Evolutionary conservation across 352 stramenopile species (phyloP).

Genomic region (Phytopythium helicoides): DNA sequence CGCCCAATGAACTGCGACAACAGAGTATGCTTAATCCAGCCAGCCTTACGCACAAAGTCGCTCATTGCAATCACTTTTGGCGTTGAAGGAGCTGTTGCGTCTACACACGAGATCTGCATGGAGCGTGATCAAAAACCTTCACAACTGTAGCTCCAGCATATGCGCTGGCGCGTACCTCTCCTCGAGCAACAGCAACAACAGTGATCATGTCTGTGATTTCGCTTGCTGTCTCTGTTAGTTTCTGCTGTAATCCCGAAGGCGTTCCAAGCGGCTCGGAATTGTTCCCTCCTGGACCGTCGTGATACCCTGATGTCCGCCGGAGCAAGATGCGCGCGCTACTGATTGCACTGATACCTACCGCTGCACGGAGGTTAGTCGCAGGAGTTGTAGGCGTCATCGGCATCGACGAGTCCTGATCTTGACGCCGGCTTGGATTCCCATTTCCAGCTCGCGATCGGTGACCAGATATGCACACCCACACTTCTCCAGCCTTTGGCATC

Average conservation of each 20-base stretch:
- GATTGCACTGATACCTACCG: conserved; percentile 3
- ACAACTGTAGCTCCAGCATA: neutral
- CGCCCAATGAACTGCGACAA: conserved; percentile 74
- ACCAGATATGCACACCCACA: conserved; percentile 65
- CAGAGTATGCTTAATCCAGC: conserved; percentile 66
- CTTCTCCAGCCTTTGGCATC: conserved; percentile 73
- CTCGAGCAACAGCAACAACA: conserved; percentile 66
- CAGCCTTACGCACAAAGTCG: conserved; percentile 71
- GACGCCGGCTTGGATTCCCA: conserved; percentile 28
- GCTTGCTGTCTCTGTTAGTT: conserved; percentile 33
- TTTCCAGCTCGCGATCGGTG: conserved; percentile 40
- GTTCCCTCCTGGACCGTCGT: conserved; percentile 11
- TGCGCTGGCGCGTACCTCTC: conserved; percentile 33
- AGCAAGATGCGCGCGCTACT: conserved; percentile 5
- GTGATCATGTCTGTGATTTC: conserved; percentile 74
- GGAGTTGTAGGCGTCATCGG: neutral
- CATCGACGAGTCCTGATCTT: conserved; percentile 10
- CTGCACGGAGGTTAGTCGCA: neutral
- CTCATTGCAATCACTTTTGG: conserved; percentile 67
- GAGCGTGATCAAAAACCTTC: conserved; percentile 2
- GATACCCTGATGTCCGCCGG: neutral
- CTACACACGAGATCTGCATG: conserved; percentile 63
- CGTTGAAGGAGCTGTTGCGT: conserved; percentile 34
- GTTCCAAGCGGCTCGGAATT: conserved; percentile 30
- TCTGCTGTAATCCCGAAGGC: conserved; percentile 37